A percentile compares a stretch with the other conserved stretches of the same genome.
Evolutionary conservation across 2,329 filamentous ascomycete genomes (phyloP).

Genomic region (Aspergillus versicolor): DNA sequence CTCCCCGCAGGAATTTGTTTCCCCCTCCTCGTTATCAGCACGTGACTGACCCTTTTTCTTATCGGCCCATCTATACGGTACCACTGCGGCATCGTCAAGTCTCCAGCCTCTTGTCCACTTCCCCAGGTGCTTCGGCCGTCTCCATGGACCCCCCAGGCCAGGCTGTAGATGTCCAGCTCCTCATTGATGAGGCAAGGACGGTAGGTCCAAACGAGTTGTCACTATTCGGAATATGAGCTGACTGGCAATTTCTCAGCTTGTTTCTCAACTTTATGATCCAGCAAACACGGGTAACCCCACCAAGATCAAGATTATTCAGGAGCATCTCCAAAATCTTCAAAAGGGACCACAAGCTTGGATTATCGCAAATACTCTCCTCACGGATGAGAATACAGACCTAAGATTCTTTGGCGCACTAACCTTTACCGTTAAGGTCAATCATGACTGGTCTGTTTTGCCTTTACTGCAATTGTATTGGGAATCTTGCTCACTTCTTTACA

Average conservation of each 20-base stretch:
- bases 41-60: slow-evolving; percentile 19
- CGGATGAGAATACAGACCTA: slow-evolving; percentile 68
- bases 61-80: slow-evolving; percentile 17
- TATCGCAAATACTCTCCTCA: slow-evolving; percentile 73
- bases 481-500: slow-evolving; percentile 15
- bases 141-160: slow-evolving; percentile 24
- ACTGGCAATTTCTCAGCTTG: slow-evolving; percentile 30
- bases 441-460: slow-evolving; percentile 64
- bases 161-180: slow-evolving; percentile 23
- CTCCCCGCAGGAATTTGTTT: background rate
- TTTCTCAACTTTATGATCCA: slow-evolving; percentile 41
- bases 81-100: slow-evolving; percentile 5
- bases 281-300: slow-evolving; percentile 46
- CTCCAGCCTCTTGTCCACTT: slow-evolving; percentile 6
- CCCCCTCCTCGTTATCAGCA: slow-evolving; percentile 21
- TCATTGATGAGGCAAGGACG: slow-evolving; percentile 30
- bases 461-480: background rate
- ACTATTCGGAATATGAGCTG: slow-evolving; percentile 1
- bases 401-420: slow-evolving; percentile 93
- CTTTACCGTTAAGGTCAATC: slow-evolving; percentile 90
- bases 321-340: slow-evolving; percentile 75
- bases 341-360: slow-evolving; percentile 80
- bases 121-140: slow-evolving; percentile 25
- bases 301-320: slow-evolving; percentile 60
- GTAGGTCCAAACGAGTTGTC: slow-evolving; percentile 16